Evolutionary conservation across 257 asterid genomes (phyloP).

Genomic region (Forsythia suspensa): DNA sequence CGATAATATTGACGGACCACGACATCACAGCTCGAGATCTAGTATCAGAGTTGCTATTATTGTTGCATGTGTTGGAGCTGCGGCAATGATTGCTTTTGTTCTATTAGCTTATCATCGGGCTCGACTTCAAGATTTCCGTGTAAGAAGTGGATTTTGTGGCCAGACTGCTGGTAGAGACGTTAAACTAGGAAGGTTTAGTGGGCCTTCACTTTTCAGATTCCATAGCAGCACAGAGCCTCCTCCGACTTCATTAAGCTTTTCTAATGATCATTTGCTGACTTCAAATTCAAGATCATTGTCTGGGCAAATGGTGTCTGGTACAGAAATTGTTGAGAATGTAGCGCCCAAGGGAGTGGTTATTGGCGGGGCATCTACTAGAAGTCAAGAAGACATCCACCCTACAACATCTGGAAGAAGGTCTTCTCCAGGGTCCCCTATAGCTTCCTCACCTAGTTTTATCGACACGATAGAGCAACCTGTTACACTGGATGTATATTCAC

Average conservation of each 20-base stretch:
- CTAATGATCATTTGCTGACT: slow-evolving; percentile 79
- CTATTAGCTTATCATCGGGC: slow-evolving; percentile 73
- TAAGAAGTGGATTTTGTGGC: slow-evolving; percentile 44
- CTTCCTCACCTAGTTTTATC: slow-evolving; percentile 65
- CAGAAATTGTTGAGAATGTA: slow-evolving; percentile 69
- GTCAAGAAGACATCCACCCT: slow-evolving; percentile 41
- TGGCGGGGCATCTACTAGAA: slow-evolving; percentile 28
- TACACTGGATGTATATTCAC: slow-evolving; percentile 71
- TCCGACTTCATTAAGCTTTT: slow-evolving; percentile 72
- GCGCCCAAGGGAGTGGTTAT: slow-evolving; percentile 38
- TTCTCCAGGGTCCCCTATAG: slow-evolving; percentile 77
- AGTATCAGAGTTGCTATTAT: slow-evolving; percentile 67
- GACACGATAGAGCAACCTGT: slow-evolving; percentile 68
- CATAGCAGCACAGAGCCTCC: slow-evolving; percentile 57
- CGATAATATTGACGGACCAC: slow-evolving; percentile 7
- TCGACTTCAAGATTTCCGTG: slow-evolving; percentile 49
- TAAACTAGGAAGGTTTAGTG: slow-evolving; percentile 58
- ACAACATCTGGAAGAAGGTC: slow-evolving; percentile 70
- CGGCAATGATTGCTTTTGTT: slow-evolving; percentile 67
- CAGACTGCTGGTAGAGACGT: slow-evolving; percentile 52
- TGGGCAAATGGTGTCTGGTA: slow-evolving; percentile 56
- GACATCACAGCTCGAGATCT: slow-evolving; percentile 38
- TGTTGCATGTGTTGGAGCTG: slow-evolving; percentile 77
- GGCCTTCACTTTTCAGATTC: slow-evolving; percentile 68
- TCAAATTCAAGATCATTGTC: slow-evolving; percentile 62